phyloP scores from a whole-genome alignment of 768 basidiomycete genomes.

The Erythrobasidium yunnanense region DNA sequence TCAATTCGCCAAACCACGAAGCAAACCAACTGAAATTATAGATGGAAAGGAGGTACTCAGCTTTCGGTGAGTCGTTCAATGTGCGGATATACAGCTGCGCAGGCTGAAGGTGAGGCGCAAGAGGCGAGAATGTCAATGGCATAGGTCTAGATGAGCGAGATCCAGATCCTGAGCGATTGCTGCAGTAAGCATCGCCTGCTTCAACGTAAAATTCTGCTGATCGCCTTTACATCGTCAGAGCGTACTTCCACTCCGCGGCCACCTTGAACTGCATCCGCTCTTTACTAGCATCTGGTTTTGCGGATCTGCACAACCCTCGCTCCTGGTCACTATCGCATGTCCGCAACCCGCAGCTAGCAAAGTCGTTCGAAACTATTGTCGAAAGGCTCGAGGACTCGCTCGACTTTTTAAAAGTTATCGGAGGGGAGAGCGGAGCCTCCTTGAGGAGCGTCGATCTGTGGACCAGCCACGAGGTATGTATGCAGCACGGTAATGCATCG shows the following conservation, averaged over 20 bases:
- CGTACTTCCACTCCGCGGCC: conserved; percentile 89
- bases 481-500: conserved; percentile 6
- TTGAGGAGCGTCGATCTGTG: conserved; percentile 88
- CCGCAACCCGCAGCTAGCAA: conserved; percentile 58
- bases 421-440: conserved; percentile 55
- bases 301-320: conserved; percentile 49
- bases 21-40: conserved; percentile 67
- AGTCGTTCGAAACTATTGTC: conserved; percentile 74
- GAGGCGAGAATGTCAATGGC: conserved; percentile 95
- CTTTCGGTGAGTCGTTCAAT: conserved; percentile 58
- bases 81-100: background rate
- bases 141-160: conserved; percentile 60
- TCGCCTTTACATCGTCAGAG: too few species aligned
- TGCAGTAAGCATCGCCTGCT: conserved; percentile 53
- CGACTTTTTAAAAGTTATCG: conserved; percentile 84
- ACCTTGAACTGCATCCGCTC: conserved; percentile 86
- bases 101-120: too few species aligned
- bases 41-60: conserved; percentile 66
- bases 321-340: conserved; percentile 91
- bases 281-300: conserved; percentile 82
- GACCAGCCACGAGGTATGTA: conserved; percentile 52
- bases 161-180: conserved; percentile 78
- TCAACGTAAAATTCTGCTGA: too few species aligned
- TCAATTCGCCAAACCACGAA: conserved; percentile 84
- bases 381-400: conserved; percentile 77